Evolutionary conservation across 2,329 filamentous ascomycete species (phyloP), one percentile per base, ranked within the genome.

Genomic region (Gremmenia infestans): DNA sequence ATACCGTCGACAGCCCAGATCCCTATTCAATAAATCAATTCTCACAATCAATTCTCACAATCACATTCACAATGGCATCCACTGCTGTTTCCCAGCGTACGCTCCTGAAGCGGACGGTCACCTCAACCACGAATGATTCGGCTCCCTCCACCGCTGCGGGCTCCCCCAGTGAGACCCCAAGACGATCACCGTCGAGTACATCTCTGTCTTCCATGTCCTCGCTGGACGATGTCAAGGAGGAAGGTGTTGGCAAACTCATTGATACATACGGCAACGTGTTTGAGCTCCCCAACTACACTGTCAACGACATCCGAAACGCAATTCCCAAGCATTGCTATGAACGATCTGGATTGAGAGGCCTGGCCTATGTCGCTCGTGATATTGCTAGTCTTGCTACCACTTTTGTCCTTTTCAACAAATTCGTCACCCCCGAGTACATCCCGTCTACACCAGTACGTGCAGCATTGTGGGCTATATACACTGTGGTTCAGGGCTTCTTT

Each of bases 291-390:
- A 87, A 97, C 76, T 99, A 88, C 79, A 96, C 91, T 71, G 96
- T 99, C 81, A 96, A 96, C 81, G 84, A 99, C 71, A 93, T 99
- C 71, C 87, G 91, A 69, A 89, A 96, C 76, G 94, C 94, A 72
- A 99, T 99, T 65, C 94, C 94, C 63, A 91, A 92, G 75, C 94
- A 97, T 81, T 99, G 94, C 82, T 97, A 88, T 74, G 81, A 97
- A 78, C 88, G 94, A 59, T 96, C 90, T 48, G 89, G 83, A 59
- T 72, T 83, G 63, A 84, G 77, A 63, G 88, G 92, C 63, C 79
- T 97, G 71, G 76, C 72, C 69, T 97, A 97, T 75, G 92, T 97
- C 67, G 81, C 85, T 69, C 86, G 93, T 60, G 94, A 99, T 74
- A 72, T 95, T 47, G 73, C 78, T 63, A 83, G 80, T 66, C 78